Conservation (phyloP, 2,329 filamentous ascomycete species). For the Teratosphaeria epicoccoides region DNA sequence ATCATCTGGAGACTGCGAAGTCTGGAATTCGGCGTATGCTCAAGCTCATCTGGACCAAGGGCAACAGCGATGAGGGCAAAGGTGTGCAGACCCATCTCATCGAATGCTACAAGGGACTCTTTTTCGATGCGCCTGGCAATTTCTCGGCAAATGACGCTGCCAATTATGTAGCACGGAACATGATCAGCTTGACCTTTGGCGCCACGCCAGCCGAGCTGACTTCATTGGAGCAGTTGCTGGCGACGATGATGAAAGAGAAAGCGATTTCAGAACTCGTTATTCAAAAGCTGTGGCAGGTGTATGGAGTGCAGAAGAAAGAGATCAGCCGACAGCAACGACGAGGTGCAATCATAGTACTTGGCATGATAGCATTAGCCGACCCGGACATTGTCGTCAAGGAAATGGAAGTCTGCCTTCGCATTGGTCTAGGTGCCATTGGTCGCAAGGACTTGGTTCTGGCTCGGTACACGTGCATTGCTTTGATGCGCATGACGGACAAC, state of each 20-base stretch:
- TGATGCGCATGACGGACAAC: constrained; percentile 78
- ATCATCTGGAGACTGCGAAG: constrained; percentile 90
- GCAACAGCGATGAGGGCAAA: constrained; percentile 97
- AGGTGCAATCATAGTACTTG: constrained; percentile 88
- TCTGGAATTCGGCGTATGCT: constrained; percentile 90
- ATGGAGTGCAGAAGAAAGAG: constrained; percentile 84
- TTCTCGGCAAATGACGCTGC: constrained; percentile 84
- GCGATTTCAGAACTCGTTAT: constrained; percentile 78
- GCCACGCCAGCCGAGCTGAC: constrained; percentile 91
- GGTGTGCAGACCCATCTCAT: constrained; percentile 94
- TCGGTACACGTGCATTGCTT: constrained; percentile 88
- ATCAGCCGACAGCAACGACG: constrained; percentile 85
- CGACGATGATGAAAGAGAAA: constrained; percentile 94
- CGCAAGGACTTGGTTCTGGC: constrained; percentile 76
- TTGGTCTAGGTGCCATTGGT: constrained; percentile 73
- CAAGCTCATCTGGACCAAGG: constrained; percentile 96
- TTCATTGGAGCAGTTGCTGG: constrained; percentile 84
- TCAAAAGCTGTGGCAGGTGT: constrained; percentile 93
- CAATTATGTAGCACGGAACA: constrained; percentile 92
- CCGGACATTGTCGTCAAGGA: constrained; percentile 90
- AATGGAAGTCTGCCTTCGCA: constrained; percentile 86
- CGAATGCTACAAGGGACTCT: constrained; percentile 89
- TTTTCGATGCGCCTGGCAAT: constrained; percentile 86
- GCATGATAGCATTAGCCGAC: constrained; percentile 89
- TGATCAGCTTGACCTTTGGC: constrained; percentile 97